Conservation (phyloP, 306 rosid genomes). For the Senna tora region DNA sequence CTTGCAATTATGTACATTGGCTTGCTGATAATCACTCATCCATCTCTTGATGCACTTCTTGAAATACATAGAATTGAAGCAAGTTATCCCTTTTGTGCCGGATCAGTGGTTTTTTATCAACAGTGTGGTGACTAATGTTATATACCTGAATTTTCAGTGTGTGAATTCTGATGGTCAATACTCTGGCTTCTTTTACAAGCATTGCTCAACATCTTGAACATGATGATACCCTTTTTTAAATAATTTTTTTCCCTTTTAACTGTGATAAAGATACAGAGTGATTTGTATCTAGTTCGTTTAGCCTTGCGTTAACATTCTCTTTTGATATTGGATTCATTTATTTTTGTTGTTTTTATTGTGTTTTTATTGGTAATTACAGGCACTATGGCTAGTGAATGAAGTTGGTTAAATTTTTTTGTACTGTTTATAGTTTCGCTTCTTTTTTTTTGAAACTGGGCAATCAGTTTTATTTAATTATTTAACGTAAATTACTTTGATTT, state of each 20-base stretch:
- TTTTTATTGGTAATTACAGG: too few species aligned
- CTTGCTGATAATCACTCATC: conserved; percentile 38
- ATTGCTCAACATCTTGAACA: conserved; percentile 27
- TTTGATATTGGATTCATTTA: not conserved
- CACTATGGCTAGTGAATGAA: too few species aligned
- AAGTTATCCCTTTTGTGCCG: conserved; percentile 40
- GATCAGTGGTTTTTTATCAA: conserved; percentile 23
- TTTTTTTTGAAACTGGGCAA: too few species aligned
- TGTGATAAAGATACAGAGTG: conserved; percentile 18
- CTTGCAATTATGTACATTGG: conserved; percentile 49
- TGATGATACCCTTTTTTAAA: not conserved
- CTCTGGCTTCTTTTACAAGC: conserved; percentile 27
- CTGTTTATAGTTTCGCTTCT: too few species aligned
- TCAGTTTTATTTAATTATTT: too few species aligned
- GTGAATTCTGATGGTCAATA: conserved; percentile 29
- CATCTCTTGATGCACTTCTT: conserved; percentile 25
- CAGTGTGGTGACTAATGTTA: conserved; percentile 26
- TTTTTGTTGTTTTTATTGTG: not conserved
- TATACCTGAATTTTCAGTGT: conserved; percentile 24
- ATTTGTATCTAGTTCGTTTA: conserved; percentile 23
- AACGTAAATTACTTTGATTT: too few species aligned
- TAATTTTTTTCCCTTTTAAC: not conserved
- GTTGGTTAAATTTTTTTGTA: too few species aligned
- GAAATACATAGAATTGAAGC: conserved; percentile 37
- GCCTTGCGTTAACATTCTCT: not conserved